Evolutionary conservation across 2,329 filamentous ascomycete genomes (phyloP), one percentile per base, ranked within the genome.

Genomic region (Basipetospora sp.): DNA sequence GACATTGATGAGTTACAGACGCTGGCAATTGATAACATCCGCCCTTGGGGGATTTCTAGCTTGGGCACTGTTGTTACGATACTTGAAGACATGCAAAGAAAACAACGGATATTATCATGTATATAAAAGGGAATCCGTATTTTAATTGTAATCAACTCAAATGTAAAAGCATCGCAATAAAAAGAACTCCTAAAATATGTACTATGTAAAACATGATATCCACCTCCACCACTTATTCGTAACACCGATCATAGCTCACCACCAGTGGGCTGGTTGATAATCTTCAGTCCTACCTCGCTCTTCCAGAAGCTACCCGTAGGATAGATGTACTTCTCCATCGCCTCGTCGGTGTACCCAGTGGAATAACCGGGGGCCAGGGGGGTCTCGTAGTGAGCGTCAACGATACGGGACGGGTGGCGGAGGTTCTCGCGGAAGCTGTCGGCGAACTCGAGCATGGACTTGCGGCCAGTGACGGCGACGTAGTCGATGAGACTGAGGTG

Each of bases 1-100:
- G 53, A 56, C 39, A 53, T 56, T 33, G 48, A 53, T 27, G 44
- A 52, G 14, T 39, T 53, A 5, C 50, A 51, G 40, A 47, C 44
- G 0, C 34, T 46, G 19, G 50, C 49, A 2, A 51, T 52, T 15
- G 36, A 47, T 4, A 52, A 52, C 31, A 47, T 53, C 8, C 38
- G 44, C 14, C 49, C 44, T 10, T 53, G 50, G 49, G 47, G 46
- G 3, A 46, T 46, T 30, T 51, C 50, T 4, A 53, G 50, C 31
- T 40, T 53, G 4, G 49, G 47, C 22, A 44, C 45, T 13, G 50
- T 51, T 4, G 44, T 53, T 8, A 49, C 48, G 4, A 53, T 52
- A 22, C 17, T 53, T 17, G 47, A 53, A 30, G 50, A 53, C 6
- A 47, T 52, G 40, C 50, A 50, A 37, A 41, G 48, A 41, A 53